A percentile compares a stretch with the other conserved stretches of the same genome.
Conservation (phyloP, 73 alveolate genomes). For the Paramecium sexaurelia region DNA sequence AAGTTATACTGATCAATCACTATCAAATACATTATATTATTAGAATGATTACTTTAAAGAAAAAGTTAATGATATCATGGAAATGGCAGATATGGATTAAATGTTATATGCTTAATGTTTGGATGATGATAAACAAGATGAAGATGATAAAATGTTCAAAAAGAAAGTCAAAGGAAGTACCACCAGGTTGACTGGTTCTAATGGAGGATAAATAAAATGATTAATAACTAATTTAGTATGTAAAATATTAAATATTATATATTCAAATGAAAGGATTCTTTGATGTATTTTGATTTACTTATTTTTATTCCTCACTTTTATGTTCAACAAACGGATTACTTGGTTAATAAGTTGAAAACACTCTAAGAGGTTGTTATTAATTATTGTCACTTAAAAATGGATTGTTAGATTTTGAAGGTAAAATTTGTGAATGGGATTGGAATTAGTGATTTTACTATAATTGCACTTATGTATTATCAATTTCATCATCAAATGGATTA, state of each 20-base stretch:
- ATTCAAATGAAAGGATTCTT: constrained; percentile 22
- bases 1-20: background rate
- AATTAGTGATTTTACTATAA: background rate
- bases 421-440: background rate
- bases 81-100: constrained; percentile 59
- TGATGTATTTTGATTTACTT: background rate
- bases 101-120: background rate
- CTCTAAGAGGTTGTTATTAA: background rate
- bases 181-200: background rate
- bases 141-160: constrained; percentile 15
- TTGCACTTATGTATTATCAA: background rate
- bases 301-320: background rate
- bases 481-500: background rate
- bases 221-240: background rate
- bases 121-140: constrained; percentile 49
- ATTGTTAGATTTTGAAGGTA: background rate
- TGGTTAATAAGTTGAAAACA: background rate
- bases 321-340: background rate
- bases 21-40: background rate
- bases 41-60: background rate
- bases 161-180: constrained; percentile 13
- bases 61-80: constrained; percentile 13
- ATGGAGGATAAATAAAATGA: constrained; percentile 28
- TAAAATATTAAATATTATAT: background rate
- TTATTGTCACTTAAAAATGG: background rate